Evolutionary conservation across 2,329 filamentous ascomycete species (phyloP), one percentile per base, ranked within the genome.

Genomic region (Myriosclerotinia duriaeana): DNA sequence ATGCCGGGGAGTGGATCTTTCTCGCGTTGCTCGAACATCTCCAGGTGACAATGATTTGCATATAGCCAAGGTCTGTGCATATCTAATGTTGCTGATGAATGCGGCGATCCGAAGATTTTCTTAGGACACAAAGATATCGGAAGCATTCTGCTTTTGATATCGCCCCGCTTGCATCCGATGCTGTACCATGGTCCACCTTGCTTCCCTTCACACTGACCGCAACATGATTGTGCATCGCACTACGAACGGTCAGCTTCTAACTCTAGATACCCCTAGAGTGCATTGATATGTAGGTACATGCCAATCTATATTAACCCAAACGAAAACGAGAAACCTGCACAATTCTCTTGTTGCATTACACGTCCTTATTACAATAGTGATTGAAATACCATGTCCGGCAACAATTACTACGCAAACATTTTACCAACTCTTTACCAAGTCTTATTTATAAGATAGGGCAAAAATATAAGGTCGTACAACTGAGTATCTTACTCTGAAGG

Each of bases 151-250:
- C 62, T 42, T 30, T 64, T 65, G 40, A 69, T 58, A 44, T 58
- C 66, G n/a, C 68, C 61, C 12, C 68, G 60, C 20, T 64, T 66
- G 46, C 68, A 69, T 2, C 67, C 67, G 34, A 69, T 38, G 9
- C 50, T 53, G n/a, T 64, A 38, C 68, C 68, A 69, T n/a, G 64
- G 34, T 17, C 67, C 66, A 36, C 48, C 22, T 22, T 58, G 60
- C 3, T 62, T 53, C 8, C 44, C 59, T 48, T 38, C 64, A 53
- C 68, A 69, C 9, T 65, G 56, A 22, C 54, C 59, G 58, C 68
- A 69, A 11, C 56, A 58, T 9, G 5, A 46, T 58, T 69, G 64
- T 15, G 62, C 50, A 44, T 62, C 50, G 15, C 66, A 68, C 53
- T 58, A 30, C 7, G 17, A n/a, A 6, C 8, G 6, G n/a, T 65